Base-by-base conservation (phyloP, 768 basidiomycete species). In the Coprinellus micaceus region DNA sequence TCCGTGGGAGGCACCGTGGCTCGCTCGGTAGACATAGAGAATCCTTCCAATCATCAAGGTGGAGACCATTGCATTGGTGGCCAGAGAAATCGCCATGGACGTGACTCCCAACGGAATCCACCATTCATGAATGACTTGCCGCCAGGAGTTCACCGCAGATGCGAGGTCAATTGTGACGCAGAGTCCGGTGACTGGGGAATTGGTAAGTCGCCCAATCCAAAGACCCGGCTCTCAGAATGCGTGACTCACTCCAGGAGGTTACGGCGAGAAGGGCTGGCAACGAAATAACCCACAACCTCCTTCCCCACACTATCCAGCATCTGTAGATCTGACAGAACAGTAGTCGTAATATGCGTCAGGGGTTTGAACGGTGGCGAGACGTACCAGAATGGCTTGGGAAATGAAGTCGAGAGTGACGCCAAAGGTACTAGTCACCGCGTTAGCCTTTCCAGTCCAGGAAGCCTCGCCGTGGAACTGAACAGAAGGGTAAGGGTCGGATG, bases 241-340 rank as follows among this genome's bases (percentile, higher is more conserved):
- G 7, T 1, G 11, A 19, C 4, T 5, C 21, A 50, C 48, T 28
- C 12, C 28, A 50, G 4, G 48, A 29, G 1, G 48, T 36, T n/a
- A 50, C 28, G 17, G 48, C 15, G 10, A 33, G 1, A 7, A 33
- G 15, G 5, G 24, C 26, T 17, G 48, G 48, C 7, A 33, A 19
- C 7, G 29, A 13, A 11, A 24, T 19, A 11, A 50, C 29, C 48
- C 26, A 50, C 4, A 30, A 11, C 15, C n/a, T n/a, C 17, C 21
- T 12, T 12, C 48, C 48, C 48, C 48, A 50, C 11, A 50, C 48
- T 15, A 26, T 29, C 48, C 48, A 50, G 48, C 48, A 50, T 11
- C 48, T 25, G 29, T 30, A 50, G 28, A 50, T 50, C 48, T 50
- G 28, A 24, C 2, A 33, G 3, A 47, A 28, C 12, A 26, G 13